Conservation (phyloP, 75 land plant species). For the Larix kaempferi region DNA sequence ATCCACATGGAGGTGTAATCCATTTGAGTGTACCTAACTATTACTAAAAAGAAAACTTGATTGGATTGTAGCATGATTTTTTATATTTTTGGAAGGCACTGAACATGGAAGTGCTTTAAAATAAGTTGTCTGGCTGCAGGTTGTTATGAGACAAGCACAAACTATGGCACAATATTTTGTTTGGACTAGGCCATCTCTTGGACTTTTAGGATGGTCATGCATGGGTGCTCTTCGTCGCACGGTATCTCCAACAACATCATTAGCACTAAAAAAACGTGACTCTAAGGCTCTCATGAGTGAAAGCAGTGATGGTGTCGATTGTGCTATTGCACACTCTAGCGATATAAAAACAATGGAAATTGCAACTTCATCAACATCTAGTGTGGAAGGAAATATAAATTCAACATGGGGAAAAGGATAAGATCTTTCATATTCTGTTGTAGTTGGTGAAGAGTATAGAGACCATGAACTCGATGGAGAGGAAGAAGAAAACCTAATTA, state of each 20-base stretch:
- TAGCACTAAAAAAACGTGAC: constrained; percentile 14
- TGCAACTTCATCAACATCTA: constrained; percentile 6
- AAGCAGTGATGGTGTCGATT: neutral
- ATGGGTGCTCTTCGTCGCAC: constrained; percentile 83
- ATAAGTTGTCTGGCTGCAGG: constrained; percentile 34
- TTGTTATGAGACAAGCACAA: constrained; percentile 85
- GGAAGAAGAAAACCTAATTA: constrained; percentile 36
- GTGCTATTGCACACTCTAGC: neutral
- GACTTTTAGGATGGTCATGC: constrained; percentile 77
- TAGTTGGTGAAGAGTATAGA: constrained; percentile 13
- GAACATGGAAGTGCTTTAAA: neutral
- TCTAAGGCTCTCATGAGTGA: constrained; percentile 13
- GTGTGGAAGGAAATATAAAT: constrained; percentile 1
- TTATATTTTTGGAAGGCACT: neutral
- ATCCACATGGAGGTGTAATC: neutral
- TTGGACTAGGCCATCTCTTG: constrained; percentile 62
- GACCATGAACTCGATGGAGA: constrained; percentile 40
- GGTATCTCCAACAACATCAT: constrained; percentile 17
- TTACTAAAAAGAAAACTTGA: neutral
- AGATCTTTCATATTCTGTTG: constrained; percentile 17
- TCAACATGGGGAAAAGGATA: constrained; percentile 17
- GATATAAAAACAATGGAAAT: neutral
- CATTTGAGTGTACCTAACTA: neutral
- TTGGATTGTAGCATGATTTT: neutral
- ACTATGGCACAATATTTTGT: constrained; percentile 86